Evolutionary conservation across 2,329 filamentous ascomycete species (phyloP), one percentile per base, ranked within the genome.

Genomic region (Ophiostoma sp.): DNA sequence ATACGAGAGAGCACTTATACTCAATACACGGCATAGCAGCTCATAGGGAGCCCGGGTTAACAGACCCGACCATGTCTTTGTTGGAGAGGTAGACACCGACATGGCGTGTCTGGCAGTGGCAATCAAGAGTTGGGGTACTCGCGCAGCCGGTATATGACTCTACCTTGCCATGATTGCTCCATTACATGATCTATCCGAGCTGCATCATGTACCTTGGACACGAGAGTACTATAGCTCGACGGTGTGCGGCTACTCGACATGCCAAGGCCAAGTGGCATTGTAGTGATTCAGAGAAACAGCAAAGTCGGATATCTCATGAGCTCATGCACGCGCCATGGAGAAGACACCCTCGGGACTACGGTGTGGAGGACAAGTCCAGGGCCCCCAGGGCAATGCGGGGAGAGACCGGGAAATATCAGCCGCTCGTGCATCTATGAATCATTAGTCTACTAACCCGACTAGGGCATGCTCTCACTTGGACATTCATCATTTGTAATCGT

Each of bases 331-430:
- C n/a, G 18, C 49, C 49, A 27, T 55, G 9, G 49, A 27, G n/a
- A 27, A 27, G n/a, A 18, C 49, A 11, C 49, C 49, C 27, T 18
- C n/a, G 49, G 49, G 49, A 55, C n/a, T 27, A 2, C 49, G 6
- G 64, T 9, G 45, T 5, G 41, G 44, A 62, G 27, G 27, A 52
- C 3, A 18, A 52, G 47, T 55, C 49, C 49, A n/a, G 49, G 49
- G 49, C 12, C 16, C 27, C 49, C 16, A 18, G 49, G 49, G 49
- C 12, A 55, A 36, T 55, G 49, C 49, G 49, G 49, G 49, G 49
- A 55, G 49, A 55, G 49, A 16, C 9, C n/a, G 44, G 47, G 64
- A 55, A 41, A 55, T 14, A 36, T 62, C 58, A 40, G 38, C 58
- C 58, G 58, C 16, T n/a, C 36, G 16, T 62, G 36, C 49, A 55